Evolutionary conservation across 2,329 filamentous ascomycete species (phyloP), one percentile per base, ranked within the genome.

Genomic region (Sclerotinia spermophila): DNA sequence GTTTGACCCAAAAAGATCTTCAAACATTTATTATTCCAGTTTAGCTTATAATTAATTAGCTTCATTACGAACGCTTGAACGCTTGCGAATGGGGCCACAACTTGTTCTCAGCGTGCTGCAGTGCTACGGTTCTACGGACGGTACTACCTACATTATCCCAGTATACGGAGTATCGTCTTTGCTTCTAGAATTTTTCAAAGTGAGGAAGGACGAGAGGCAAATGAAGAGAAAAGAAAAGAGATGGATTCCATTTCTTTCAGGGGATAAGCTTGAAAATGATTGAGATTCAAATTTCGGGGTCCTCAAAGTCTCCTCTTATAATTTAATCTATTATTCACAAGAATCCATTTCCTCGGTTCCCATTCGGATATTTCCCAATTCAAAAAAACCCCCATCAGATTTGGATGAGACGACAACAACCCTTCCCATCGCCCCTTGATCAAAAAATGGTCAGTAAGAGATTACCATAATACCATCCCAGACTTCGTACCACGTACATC

Each of bases 401-500:
- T 60, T 19, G 38, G 40, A 61, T 45, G 59, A 61, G 59, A 45
- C 40, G 60, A 45, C 30, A 62, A 48, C 21, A 62, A 48, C 21
- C 35, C 42, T 38, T 30, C 11, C 60, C 17, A 45, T 35, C 48
- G 27, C 48, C 13, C 48, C 48, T 53, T 7, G 48, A 27, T 53
- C 48, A 1, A 17, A 30, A 56, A 33, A n/a, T 62, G 60, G 42
- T 62, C 42, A 30, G 27, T 48, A 48, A 35, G 60, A 62, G 42
- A 62, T 45, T 62, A 35, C 42, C 60, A 45, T 62, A 62, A 35
- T 62, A 35, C 42, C 60, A 45, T 62, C 58, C 60, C 60, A 48
- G 24, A 21, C 44, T n/a, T n/a, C n/a, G n/a, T 53, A 8, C 17
- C 24, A n/a, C 27, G 19, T 42, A 17, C 58, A 44, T 42, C 24